Evolutionary conservation across 331 rosid genomes (phyloP), one percentile per base, ranked within the genome.

Genomic region (Saraca asoca): DNA sequence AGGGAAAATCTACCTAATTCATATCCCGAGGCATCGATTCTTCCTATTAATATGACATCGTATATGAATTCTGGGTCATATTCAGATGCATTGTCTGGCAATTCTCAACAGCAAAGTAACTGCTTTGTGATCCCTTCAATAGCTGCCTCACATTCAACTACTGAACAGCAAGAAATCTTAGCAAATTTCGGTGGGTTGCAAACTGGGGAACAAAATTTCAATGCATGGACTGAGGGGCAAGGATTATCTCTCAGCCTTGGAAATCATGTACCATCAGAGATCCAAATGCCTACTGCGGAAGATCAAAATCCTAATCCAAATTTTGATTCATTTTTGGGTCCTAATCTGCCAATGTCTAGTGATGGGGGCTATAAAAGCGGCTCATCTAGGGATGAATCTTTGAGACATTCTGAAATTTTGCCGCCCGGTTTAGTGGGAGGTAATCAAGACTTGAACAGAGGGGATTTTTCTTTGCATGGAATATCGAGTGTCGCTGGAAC

Each of bases 171-270:
- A 39, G 87, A 79, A 77, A 79, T 84, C 62, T 54, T 84, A 15
- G 70, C 85, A 2, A 83, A 79, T 71, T 68, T 81, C 2, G 76
- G 88, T 29, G 91, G 82, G 9, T 54, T 82, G 1, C 79, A 65
- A 29, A 42, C 66, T 29, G 82, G 63, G 44, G 80, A 74, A 44
- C 83, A 76, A 54, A 82, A 78, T 76, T 85, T 81, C 61, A 53
- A 31, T 71, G 79, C 79, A 49, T 88, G 95, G 95, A 83, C 87
- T 74, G 82, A 72, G 14, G 72, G 81, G 42, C 96, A 86, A 67
- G 94, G 88, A 65, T 79, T 89, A 49, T 86, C 91, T 70, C 91
- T 89, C 53, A 84, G 88, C 75, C 91, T 89, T 7, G 77, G 92
- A 57, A 83, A 90, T 24, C 86, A 81, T 64, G 81, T 83, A 6